These are phyloP conservation scores for Phyllosticta paracitricarpa DNA, from an alignment of 2,329 filamentous ascomycete species.

Conservation along the genomic window DNA sequence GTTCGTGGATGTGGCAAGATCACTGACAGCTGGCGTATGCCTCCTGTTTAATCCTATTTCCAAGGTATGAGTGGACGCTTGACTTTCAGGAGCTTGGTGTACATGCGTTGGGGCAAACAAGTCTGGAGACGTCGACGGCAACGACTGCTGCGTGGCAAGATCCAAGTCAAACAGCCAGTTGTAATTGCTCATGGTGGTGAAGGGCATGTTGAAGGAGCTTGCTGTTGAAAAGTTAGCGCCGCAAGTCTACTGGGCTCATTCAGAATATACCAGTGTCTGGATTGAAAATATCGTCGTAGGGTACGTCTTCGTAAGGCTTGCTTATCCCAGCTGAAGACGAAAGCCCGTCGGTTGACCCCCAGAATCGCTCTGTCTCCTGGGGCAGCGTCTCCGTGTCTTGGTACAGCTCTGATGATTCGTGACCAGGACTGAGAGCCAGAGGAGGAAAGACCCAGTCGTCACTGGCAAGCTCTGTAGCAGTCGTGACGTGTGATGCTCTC, in stretches of 20 bases:
- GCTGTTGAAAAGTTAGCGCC: conserved; percentile 23
- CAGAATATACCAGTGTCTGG: conserved; percentile 42
- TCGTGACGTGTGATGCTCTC: conserved; percentile 20
- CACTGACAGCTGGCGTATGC: conserved; percentile 10
- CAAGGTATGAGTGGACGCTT: conserved; percentile 10
- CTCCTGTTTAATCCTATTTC: conserved; percentile 8
- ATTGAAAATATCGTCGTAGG: conserved; percentile 47
- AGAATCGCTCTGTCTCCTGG: conserved; percentile 21
- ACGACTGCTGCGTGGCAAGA: conserved; percentile 15
- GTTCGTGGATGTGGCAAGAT: background rate
- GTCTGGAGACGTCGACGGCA: conserved; percentile 12
- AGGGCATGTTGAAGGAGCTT: conserved; percentile 56
- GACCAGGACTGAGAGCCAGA: conserved; percentile 9
- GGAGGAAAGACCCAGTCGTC: conserved; percentile 9
- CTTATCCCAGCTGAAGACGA: background rate
- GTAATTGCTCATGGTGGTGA: conserved; percentile 53
- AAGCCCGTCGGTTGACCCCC: conserved; percentile 21
- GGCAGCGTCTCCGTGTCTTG: conserved; percentile 17
- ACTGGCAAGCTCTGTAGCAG: conserved; percentile 13
- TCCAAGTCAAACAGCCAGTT: conserved; percentile 51
- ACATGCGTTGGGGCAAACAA: conserved; percentile 15
- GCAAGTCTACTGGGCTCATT: conserved; percentile 1
- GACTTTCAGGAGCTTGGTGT: conserved; percentile 11
- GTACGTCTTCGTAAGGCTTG: conserved; percentile 16
- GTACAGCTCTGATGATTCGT: conserved; percentile 15